These are phyloP conservation scores for Stevia rebaudiana DNA, from an alignment of 140 eudicot species.

Conservation along the genomic window DNA sequence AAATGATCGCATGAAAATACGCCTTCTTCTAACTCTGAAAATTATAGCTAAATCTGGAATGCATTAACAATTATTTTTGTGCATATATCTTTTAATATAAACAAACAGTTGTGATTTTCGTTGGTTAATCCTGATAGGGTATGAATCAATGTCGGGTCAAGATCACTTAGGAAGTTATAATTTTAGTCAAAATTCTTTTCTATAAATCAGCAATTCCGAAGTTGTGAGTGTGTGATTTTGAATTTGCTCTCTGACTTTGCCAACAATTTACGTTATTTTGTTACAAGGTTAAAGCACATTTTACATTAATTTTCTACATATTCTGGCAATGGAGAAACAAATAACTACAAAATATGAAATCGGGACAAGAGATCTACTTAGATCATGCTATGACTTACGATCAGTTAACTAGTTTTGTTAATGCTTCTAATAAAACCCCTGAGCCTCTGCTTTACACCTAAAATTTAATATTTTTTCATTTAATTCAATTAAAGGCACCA, in stretches of 20 bases:
- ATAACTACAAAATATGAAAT: not conserved
- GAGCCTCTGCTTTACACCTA: not conserved
- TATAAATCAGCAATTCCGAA: too few species aligned
- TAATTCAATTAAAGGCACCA: not conserved
- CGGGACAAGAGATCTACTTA: not conserved
- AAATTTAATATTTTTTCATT: too few species aligned
- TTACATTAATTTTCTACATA: not conserved
- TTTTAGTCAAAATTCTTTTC: too few species aligned
- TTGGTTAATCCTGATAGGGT: too few species aligned
- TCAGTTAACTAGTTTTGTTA: not conserved
- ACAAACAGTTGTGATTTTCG: not conserved
- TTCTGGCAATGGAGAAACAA: not conserved
- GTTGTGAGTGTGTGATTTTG: too few species aligned
- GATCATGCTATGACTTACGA: not conserved
- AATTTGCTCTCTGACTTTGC: too few species aligned
- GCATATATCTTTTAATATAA: not conserved
- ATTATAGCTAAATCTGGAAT: not conserved
- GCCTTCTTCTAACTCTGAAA: not conserved
- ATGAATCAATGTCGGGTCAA: too few species aligned
- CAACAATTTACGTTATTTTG: too few species aligned
- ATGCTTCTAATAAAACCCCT: not conserved
- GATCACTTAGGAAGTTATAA: too few species aligned
- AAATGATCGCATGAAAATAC: not conserved
- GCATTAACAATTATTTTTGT: not conserved
- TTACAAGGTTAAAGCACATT: not conserved